phyloP scores from a whole-genome alignment of 345 rosid species.

The Rhodamnia argentea region DNA sequence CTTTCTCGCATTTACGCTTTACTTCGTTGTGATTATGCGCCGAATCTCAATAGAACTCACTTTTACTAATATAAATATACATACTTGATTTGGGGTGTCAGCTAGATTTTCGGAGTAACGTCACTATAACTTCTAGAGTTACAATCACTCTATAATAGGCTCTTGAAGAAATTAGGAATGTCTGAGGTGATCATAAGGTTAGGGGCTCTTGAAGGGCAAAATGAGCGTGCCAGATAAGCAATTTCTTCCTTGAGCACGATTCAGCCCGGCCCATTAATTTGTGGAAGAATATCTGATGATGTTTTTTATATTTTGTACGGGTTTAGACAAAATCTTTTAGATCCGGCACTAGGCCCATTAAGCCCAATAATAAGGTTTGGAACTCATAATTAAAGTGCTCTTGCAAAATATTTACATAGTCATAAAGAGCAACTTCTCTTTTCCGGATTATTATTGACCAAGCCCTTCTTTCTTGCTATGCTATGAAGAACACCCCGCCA shows the following conservation, averaged over 20 bases:
- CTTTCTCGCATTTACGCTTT: too few species aligned
- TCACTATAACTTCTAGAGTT: neutral
- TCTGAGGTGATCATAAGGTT: neutral
- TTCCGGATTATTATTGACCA: neutral
- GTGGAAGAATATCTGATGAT: neutral
- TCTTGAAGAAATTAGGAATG: neutral
- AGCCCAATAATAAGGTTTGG: neutral
- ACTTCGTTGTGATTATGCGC: too few species aligned
- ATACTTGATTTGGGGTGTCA: neutral
- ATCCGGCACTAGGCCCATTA: neutral
- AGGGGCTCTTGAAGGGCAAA: neutral
- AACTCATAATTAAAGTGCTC: neutral
- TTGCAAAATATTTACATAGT: neutral
- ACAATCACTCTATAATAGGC: neutral
- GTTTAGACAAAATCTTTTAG: fast-evolving
- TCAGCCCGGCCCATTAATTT: neutral
- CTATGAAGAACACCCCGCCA: neutral
- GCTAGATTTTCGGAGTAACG: neutral
- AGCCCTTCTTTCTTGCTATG: neutral
- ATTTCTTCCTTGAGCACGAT: neutral
- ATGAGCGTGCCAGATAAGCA: neutral
- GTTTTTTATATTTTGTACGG: neutral
- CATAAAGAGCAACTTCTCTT: neutral
- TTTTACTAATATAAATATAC: neutral
- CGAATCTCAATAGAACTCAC: neutral